These are phyloP conservation scores for Suillus clintonianus DNA, from an alignment of 768 basidiomycete species.

Conservation along the genomic window DNA sequence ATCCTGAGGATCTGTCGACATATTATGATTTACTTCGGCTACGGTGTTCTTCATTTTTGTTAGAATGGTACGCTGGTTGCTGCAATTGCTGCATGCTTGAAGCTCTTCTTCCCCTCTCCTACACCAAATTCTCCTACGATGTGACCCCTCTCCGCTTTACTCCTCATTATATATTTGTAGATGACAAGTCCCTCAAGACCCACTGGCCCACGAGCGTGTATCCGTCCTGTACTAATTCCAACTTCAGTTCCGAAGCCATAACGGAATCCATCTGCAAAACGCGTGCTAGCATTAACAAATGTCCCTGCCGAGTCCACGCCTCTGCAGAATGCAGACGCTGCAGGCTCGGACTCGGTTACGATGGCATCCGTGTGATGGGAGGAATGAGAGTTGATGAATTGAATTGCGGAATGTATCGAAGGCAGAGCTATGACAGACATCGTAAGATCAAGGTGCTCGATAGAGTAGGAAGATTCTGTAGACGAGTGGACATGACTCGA, in stretches of 20 bases:
- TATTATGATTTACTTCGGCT: conserved; percentile 2
- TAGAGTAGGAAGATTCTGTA: conserved; percentile 67
- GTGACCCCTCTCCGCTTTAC: conserved; percentile 73
- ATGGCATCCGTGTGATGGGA: conserved; percentile 96
- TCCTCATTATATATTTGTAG: conserved; percentile 94
- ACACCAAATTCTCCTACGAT: conserved; percentile 84
- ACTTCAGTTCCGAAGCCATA: conserved; percentile 99
- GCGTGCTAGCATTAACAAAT: conserved; percentile 92
- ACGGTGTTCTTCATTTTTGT: conserved; percentile 6
- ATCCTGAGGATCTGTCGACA: conserved; percentile 16
- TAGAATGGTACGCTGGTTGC: conserved; percentile 24
- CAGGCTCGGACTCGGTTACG: conserved; percentile 73
- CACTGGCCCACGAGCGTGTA: conserved; percentile 95
- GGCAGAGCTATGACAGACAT: conserved; percentile 79
- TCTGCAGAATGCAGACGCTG: conserved; percentile 74
- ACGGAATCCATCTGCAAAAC: conserved; percentile 95
- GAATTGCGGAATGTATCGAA: conserved; percentile 72
- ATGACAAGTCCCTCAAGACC: conserved; percentile 92
- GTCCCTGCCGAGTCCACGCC: conserved; percentile 92
- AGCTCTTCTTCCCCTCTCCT: conserved; percentile 69
- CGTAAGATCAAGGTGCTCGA: conserved; percentile 85
- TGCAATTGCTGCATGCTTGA: conserved; percentile 54
- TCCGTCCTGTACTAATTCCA: conserved; percentile 94
- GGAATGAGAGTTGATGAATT: conserved; percentile 89
- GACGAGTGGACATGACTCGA: conserved; percentile 53